Base-by-base conservation (phyloP, 192 early-diverging fungal species). In the Irineochytrium annulatum region DNA sequence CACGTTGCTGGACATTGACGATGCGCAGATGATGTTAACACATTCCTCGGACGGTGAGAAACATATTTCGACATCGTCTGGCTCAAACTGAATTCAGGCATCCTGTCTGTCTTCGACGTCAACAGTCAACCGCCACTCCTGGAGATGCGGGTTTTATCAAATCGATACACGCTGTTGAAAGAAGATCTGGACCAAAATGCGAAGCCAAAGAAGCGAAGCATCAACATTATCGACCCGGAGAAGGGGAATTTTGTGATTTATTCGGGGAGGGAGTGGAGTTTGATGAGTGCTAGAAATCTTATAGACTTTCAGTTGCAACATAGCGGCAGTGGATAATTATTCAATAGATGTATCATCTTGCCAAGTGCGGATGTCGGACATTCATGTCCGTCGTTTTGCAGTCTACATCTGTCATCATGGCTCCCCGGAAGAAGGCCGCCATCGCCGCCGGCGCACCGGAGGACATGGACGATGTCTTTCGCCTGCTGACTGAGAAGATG, bases 201-300 rank as follows among this genome's bases (percentile, higher is more conserved):
- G 27, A 17, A 17, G 1, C 32, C 30, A n/a, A 19, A 3, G 34
- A 22, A 17, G 45, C n/a, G 60, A 28, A 16, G 33, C 16, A 52
- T 52, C 20, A n/a, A 39, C n/a, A 39, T 62, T 29, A 34, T 69
- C 30, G 44, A 62, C 14, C 2, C 16, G 1, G 53, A 45, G 14
- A 63, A 44, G 3, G 67, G 67, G 3, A 52, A 29, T 13, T 62
- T 52, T 30, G 56, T 48, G 14, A 57, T 70, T 30, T 56, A n/a
- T 22, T 52, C 60, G 6, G 68, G 68, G 11, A 26, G 68, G 20
- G 68, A 70, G 11, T 70, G 68, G 68, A 58, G 55, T 16, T 32
- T 70, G 20, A 37, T 64, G 3, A 44, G 59, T 43, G 24, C 37
- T 13, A 41, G 37, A 41, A n/a, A n/a, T n/a, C n/a, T n/a, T n/a